Evolutionary conservation across 2,329 filamentous ascomycete genomes (phyloP).

Genomic region (Ophiocordyceps polyrhachis-furcata): DNA sequence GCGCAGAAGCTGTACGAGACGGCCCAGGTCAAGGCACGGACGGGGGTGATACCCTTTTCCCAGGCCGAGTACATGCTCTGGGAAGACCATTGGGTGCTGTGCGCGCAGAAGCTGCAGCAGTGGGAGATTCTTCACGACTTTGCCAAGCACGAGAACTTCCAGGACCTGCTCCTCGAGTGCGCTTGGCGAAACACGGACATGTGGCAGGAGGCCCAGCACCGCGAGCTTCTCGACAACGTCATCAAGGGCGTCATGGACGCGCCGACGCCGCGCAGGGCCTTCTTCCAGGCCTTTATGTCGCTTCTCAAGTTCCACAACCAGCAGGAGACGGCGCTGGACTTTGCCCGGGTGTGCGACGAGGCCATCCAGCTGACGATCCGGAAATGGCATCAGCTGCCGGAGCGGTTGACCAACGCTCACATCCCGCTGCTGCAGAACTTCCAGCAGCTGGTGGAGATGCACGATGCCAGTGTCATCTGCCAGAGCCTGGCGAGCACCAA

Average conservation of each 20-base stretch:
- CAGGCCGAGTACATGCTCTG: conserved; percentile 96
- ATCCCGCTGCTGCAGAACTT: conserved; percentile 93
- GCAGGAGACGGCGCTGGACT: conserved; percentile 60
- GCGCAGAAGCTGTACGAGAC: conserved; percentile 93
- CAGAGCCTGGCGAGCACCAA: conserved; percentile 75
- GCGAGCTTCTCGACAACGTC: conserved; percentile 76
- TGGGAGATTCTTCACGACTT: conserved; percentile 98
- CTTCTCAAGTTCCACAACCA: conserved; percentile 87
- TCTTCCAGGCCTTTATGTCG: conserved; percentile 98
- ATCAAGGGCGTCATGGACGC: conserved; percentile 98
- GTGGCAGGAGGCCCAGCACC: conserved; percentile 73
- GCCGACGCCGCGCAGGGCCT: conserved; percentile 78
- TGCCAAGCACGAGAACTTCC: conserved; percentile 96
- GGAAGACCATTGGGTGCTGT: conserved; percentile 98
- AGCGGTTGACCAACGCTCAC: conserved; percentile 82
- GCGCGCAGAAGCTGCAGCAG: conserved; percentile 93
- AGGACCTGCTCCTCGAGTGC: conserved; percentile 85
- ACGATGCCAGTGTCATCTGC: conserved; percentile 94
- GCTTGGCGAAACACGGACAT: conserved; percentile 92
- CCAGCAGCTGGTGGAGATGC: conserved; percentile 90
- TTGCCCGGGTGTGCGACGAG: conserved; percentile 83
- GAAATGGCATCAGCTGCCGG: conserved; percentile 98
- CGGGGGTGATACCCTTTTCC: conserved; percentile 88
- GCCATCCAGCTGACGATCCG: conserved; percentile 92
- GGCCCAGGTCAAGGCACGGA: conserved; percentile 91